Percentiles rank a stretch among this genome's conserved stretches.
Conservation (phyloP, 768 basidiomycete species). For the Mycena haematopus region DNA sequence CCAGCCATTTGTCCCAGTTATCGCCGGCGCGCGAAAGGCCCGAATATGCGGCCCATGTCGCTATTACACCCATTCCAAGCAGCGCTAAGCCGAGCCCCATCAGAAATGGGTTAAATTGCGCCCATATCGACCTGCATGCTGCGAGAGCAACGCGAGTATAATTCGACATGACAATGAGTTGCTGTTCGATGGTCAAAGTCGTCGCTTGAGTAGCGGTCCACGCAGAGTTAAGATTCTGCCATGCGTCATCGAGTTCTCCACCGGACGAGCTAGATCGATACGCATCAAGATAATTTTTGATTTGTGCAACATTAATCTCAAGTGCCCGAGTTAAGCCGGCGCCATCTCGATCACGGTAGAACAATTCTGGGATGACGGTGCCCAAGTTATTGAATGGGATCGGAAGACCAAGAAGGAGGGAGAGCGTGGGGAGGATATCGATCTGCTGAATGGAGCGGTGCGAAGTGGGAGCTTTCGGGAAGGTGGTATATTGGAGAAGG, state of each 20-base stretch:
- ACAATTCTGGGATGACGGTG: constrained; percentile 88
- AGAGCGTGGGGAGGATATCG: constrained; percentile 87
- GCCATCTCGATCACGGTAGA: constrained; percentile 58
- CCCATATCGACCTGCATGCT: constrained; percentile 89
- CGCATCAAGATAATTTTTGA: constrained; percentile 74
- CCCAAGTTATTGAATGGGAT: constrained; percentile 98
- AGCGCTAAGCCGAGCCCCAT: constrained; percentile 78
- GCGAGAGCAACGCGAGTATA: constrained; percentile 70
- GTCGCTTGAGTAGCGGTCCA: constrained; percentile 47
- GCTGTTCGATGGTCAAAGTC: constrained; percentile 36
- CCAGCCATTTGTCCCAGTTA: constrained; percentile 53
- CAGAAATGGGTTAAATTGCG: constrained; percentile 84
- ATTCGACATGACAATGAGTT: constrained; percentile 47
- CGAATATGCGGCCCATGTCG: constrained; percentile 61
- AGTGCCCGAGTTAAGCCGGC: constrained; percentile 63
- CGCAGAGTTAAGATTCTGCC: constrained; percentile 54
- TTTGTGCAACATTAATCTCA: constrained; percentile 73
- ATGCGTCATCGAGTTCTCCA: constrained; percentile 72
- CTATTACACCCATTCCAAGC: constrained; percentile 60
- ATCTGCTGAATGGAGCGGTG: constrained; percentile 88
- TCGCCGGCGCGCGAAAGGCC: constrained; percentile 47
- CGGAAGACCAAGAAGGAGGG: constrained; percentile 89
- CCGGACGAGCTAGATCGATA: constrained; percentile 79
- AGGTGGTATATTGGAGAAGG: constrained; percentile 60
- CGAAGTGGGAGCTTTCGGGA: constrained; percentile 60